phyloP scores from a whole-genome alignment of 306 rosid species.

The Trifolium dubium region DNA sequence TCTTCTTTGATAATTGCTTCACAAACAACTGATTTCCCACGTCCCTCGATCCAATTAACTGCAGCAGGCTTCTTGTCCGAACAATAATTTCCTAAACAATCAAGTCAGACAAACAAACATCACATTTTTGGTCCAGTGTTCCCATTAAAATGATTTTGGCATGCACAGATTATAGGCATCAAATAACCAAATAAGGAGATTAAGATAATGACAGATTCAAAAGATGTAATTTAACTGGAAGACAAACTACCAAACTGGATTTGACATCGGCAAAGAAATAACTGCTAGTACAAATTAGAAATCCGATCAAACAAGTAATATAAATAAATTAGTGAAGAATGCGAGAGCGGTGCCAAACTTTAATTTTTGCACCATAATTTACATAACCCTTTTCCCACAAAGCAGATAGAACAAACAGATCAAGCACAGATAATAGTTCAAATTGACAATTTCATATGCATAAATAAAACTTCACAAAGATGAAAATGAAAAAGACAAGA shows the following conservation, averaged over 20 bases:
- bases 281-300: neutral
- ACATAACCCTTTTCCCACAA: slow-evolving; percentile 17
- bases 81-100: slow-evolving; percentile 67
- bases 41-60: slow-evolving; percentile 84
- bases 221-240: slow-evolving; percentile 34
- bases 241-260: neutral
- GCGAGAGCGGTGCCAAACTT: neutral
- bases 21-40: slow-evolving; percentile 80
- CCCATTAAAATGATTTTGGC: slow-evolving; percentile 21
- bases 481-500: neutral
- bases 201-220: slow-evolving; percentile 13
- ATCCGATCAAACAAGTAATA: neutral
- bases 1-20: slow-evolving; percentile 73
- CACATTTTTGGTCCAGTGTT: slow-evolving; percentile 14
- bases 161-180: slow-evolving; percentile 14
- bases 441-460: slow-evolving; percentile 1
- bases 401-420: slow-evolving; percentile 30
- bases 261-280: neutral
- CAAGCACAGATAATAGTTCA: slow-evolving; percentile 29
- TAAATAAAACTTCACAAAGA: neutral
- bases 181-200: slow-evolving; percentile 23
- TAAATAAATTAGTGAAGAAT: slow-evolving; percentile 6
- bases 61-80: slow-evolving; percentile 87
- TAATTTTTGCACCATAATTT: slow-evolving; percentile 5
- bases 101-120: slow-evolving; percentile 16